Evolutionary conservation across 371 early-diverging fungal species (phyloP).

Genomic region (Mucor lusitanicus): DNA sequence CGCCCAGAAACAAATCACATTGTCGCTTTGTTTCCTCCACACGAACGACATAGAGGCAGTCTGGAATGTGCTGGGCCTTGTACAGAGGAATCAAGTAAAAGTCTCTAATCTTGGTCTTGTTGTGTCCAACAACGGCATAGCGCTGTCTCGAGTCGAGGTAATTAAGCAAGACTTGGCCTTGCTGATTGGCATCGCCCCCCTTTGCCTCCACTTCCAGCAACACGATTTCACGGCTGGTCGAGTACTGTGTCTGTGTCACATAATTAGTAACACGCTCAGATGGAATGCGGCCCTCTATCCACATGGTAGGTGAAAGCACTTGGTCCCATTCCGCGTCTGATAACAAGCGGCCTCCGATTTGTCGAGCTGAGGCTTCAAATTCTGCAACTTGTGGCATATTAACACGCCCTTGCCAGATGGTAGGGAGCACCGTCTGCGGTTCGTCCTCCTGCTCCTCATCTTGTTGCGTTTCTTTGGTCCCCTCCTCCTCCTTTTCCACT

Average conservation of each 20-base stretch:
- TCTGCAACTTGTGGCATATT: conserved; percentile 72
- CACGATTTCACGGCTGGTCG: conserved; percentile 60
- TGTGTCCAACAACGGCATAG: conserved; percentile 72
- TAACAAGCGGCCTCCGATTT: conserved; percentile 61
- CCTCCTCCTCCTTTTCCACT: neutral
- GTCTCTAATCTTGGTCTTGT: conserved; percentile 68
- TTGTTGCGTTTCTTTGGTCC: conserved; percentile 3
- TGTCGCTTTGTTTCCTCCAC: conserved; percentile 41
- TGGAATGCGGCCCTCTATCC: conserved; percentile 72
- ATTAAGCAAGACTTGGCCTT: conserved; percentile 49
- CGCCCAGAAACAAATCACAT: conserved; percentile 53
- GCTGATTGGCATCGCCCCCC: conserved; percentile 12
- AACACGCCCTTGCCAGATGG: conserved; percentile 68
- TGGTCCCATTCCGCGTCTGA: conserved; percentile 57
- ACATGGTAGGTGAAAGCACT: conserved; percentile 60
- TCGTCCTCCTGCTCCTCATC: conserved; percentile 9
- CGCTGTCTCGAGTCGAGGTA: conserved; percentile 65
- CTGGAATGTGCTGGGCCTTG: conserved; percentile 54
- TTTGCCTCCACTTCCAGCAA: conserved; percentile 55
- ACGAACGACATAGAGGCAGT: conserved; percentile 50
- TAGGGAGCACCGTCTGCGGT: conserved; percentile 15
- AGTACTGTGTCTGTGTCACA: conserved; percentile 54
- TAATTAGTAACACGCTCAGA: conserved; percentile 56
- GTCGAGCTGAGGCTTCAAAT: conserved; percentile 59
- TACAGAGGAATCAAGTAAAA: conserved; percentile 72